A percentile compares a stretch with the other conserved stretches of the same genome.
Conservation (phyloP, 2,329 filamentous ascomycete genomes). For the Basipetospora chlamydospora region DNA sequence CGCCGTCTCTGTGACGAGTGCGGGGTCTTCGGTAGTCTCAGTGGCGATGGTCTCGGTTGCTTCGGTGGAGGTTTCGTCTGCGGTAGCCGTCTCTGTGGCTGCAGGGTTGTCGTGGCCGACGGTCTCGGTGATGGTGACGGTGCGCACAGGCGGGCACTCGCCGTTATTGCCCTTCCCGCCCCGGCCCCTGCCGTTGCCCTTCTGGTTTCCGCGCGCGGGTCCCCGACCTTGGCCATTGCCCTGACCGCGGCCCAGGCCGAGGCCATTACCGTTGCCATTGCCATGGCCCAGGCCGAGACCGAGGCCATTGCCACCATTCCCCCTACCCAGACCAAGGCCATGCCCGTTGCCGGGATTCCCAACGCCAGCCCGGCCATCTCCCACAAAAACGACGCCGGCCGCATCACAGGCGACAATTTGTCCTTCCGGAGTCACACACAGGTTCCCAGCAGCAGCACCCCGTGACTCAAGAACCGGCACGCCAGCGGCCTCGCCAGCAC, state of each 20-base stretch:
- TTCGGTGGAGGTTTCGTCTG: too few species aligned
- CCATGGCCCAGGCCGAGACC: too few species aligned
- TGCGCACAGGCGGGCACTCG: slow-evolving; percentile 1
- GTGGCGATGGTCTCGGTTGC: background rate
- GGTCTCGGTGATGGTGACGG: slow-evolving; percentile 4
- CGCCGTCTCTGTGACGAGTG: too few species aligned
- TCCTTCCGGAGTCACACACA: slow-evolving; percentile 31
- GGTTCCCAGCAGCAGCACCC: too few species aligned
- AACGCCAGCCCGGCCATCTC: too few species aligned
- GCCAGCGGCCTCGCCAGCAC: slow-evolving; percentile 31
- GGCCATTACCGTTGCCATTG: slow-evolving; percentile 1
- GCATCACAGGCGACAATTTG: slow-evolving; percentile 24
- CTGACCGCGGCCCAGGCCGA: background rate
- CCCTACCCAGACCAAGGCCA: background rate
- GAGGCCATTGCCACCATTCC: slow-evolving; percentile 1
- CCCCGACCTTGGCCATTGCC: background rate
- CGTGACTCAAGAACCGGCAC: too few species aligned
- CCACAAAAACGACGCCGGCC: too few species aligned
- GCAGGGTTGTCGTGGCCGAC: background rate
- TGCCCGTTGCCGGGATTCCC: background rate
- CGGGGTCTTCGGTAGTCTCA: background rate
- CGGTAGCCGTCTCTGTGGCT: background rate
- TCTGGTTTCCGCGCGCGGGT: background rate
- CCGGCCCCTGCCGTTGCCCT: slow-evolving; percentile 2
- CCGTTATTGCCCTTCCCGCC: background rate